These are phyloP conservation scores for Leccinum angustisporum DNA, from an alignment of 1,284 basidiomycete species.

Conservation along the genomic window DNA sequence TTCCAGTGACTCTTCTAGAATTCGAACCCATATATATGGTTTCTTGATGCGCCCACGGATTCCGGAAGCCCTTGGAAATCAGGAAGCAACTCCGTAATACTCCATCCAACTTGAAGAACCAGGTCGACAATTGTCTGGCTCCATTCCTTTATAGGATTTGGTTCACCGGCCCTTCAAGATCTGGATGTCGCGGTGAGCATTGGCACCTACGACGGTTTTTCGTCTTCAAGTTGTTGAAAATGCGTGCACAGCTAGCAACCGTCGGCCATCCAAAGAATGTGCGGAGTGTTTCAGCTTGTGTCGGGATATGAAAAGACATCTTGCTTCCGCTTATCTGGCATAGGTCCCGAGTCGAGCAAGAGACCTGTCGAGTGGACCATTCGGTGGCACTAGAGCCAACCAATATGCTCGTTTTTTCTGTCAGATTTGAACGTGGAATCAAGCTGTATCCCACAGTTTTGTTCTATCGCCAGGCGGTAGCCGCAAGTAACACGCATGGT, in stretches of 20 bases:
- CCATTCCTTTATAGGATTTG: background rate
- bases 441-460: background rate
- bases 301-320: constrained; percentile 18
- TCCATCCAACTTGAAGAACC: background rate
- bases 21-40: background rate
- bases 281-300: constrained; percentile 12
- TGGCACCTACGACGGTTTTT: background rate
- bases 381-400: background rate
- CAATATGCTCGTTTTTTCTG: background rate
- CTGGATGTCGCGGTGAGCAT: background rate
- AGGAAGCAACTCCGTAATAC: background rate
- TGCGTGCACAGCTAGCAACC: background rate
- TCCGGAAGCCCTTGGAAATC: background rate
- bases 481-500: background rate
- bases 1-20: background rate
- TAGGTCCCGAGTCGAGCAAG: background rate
- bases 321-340: constrained; percentile 4
- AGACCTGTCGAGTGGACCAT: background rate
- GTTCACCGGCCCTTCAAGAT: background rate
- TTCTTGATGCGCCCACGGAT: constrained; percentile 4
- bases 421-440: background rate
- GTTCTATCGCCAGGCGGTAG: background rate
- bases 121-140: background rate
- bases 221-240: background rate
- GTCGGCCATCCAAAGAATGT: background rate